Percentiles rank a stretch among this genome's conserved stretches.
Conservation (phyloP, 2,329 filamentous ascomycete genomes). For the Coniochaeta sp. region DNA sequence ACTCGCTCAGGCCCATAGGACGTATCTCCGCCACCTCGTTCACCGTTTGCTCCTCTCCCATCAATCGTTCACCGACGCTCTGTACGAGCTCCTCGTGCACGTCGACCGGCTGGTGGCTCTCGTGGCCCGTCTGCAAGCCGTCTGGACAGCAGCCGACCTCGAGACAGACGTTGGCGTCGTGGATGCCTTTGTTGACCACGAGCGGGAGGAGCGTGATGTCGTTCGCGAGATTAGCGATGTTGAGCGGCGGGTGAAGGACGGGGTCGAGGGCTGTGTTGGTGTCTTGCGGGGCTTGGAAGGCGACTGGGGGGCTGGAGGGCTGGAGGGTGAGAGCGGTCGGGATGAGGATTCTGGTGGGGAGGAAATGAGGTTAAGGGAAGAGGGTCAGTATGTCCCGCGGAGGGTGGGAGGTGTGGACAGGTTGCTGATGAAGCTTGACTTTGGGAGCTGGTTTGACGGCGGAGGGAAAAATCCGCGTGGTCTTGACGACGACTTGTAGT, state of each 20-base stretch:
- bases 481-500: not conserved
- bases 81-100: conserved; percentile 61
- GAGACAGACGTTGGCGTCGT: conserved; percentile 77
- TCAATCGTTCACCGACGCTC: conserved; percentile 51
- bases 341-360: conserved; percentile 28
- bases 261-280: conserved; percentile 60
- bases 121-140: conserved; percentile 64
- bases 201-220: conserved; percentile 64
- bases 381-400: conserved; percentile 56
- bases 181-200: conserved; percentile 64
- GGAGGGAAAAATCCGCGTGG: conserved; percentile 12
- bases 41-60: conserved; percentile 61
- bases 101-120: conserved; percentile 78
- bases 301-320: conserved; percentile 19
- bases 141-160: conserved; percentile 73
- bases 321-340: conserved; percentile 24
- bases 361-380: conserved; percentile 26
- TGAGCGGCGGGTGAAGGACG: conserved; percentile 56
- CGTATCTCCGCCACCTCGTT: conserved; percentile 63
- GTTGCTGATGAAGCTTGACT: conserved; percentile 85
- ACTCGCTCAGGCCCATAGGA: conserved; percentile 69
- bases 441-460: conserved; percentile 48
- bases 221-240: conserved; percentile 56
- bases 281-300: conserved; percentile 37
- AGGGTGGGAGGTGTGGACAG: conserved; percentile 75